These are phyloP conservation scores for Pascua guehoae DNA, from an alignment of 1,284 basidiomycete genomes.

Conservation along the genomic window DNA sequence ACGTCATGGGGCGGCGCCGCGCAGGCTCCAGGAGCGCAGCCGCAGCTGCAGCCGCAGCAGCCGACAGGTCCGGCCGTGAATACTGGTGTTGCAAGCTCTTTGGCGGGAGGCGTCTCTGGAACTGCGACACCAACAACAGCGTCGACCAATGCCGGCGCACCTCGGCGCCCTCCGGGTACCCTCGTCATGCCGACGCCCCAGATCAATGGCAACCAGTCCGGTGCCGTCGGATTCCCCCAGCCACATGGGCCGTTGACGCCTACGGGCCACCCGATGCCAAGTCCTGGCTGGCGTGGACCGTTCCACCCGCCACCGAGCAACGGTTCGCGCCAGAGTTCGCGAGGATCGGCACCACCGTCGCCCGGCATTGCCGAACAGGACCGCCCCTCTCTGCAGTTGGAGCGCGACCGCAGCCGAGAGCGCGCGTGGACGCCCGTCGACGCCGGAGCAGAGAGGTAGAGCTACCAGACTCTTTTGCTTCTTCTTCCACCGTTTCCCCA, in stretches of 20 bases:
- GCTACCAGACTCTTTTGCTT: background rate
- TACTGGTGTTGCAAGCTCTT: no score
- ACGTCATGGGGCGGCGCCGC: conserved; percentile 4
- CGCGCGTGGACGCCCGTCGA: conserved; percentile 32
- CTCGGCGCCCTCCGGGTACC: no score
- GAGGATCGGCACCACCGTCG: conserved; percentile 39
- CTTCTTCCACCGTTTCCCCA: no score
- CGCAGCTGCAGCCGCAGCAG: no score
- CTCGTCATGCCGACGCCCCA: conserved; percentile 10
- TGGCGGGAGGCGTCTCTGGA: no score
- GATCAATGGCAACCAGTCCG: conserved; percentile 7
- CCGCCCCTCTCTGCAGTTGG: conserved; percentile 33
- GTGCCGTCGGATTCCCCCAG: no score
- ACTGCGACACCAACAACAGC: no score
- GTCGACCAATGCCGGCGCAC: no score
- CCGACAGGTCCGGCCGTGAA: no score
- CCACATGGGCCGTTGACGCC: background rate
- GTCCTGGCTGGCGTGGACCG: conserved; percentile 35
- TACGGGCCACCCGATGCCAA: background rate
- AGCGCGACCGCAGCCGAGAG: conserved; percentile 37
- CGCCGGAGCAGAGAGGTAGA: conserved; percentile 2
- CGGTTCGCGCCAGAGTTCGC: conserved; percentile 49
- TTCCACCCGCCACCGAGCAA: conserved; percentile 37
- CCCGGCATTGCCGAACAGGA: conserved; percentile 28
- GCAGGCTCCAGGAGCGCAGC: background rate